Base-by-base conservation (phyloP, 306 rosid genomes). In the Sindora glabra region DNA sequence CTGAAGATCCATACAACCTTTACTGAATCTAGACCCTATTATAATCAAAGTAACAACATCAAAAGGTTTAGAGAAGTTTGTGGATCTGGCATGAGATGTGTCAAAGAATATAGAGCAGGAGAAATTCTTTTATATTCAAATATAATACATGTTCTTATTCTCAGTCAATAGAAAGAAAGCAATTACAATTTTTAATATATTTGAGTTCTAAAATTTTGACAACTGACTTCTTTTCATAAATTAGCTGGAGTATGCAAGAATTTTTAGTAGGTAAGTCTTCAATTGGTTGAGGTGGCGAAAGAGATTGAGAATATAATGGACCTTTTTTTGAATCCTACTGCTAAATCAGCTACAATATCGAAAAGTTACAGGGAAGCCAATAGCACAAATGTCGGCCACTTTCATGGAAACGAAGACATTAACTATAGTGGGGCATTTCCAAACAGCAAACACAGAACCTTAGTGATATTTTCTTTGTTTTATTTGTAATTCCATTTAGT, bases 21-120 rank as follows among this genome's bases (percentile, higher is more conserved):
- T 56, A 5, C 0, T 42, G 10, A 37, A 13, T 45, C 58, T 80
- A 9, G 85, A 80, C 62, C 47, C 73, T 3, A 1, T 29, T 11
- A 64, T 64, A 3, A 62, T 54, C 10, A 48, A 23, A 48, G 70
- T 24, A 34, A 46, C 67, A 39, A 67, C 64, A 50, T 17, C 38
- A 9, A 54, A n/a, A 34, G 79, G 73, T 3, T 30, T 80, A 11
- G 77, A 53, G 48, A 63, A 17, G 52, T 69, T 58, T 29, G 70
- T 80, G 25, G 72, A 80, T 38, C 40, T 80, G 61, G 79, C 86
- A 48, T 80, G 70, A 24, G 48, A 13, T 80, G 86, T 29, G 70
- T 69, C 0, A 77, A 60, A 56, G 82, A 80, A 13, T n/a, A n/a
- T n/a, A n/a, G n/a, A n/a, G n/a, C n/a, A n/a, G n/a, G n/a, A n/a